Evolutionary conservation across 2,329 filamentous ascomycete species (phyloP), one percentile per base, ranked within the genome.

Genomic region (Dactylellina drechsleri): DNA sequence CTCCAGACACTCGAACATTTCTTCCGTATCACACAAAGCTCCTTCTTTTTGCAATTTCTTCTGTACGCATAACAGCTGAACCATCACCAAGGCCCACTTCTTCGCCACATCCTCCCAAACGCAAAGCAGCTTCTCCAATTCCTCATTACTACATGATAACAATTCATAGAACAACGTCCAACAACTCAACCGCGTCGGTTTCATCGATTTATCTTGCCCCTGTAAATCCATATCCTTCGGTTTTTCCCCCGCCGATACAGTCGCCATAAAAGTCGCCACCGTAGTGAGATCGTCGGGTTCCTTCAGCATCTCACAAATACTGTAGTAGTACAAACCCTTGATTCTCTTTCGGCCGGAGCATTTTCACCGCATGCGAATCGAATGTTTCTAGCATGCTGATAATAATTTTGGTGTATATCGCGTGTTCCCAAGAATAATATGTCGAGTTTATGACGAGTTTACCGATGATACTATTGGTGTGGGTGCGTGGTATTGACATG

Each of bases 361-460:
- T 52, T 43, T 53, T 62, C 13, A 28, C n/a, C 10, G 18, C 28
- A 28, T 62, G 59, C 1, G 4, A 12, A n/a, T 49, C 28, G 2
- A 62, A 26, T 4, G 47, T 53, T 40, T 62, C 47, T 16, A 62
- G 28, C 6, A 53, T 53, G 45, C 28, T 23, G 26, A 15, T 52
- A 1, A 62, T 50, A 10, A 26, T 13, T 52, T 62, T 62, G n/a
- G 45, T 23, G 31, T 53, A 62, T 16, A 62, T 53, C 4, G 47
- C 13, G n/a, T 62, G 59, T 28, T 62, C 59, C 45, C 31, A 53
- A 23, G 45, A 23, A n/a, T 62, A 26, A 23, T 53, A 61, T n/a
- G 58, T 20, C 1, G 59, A 52, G 6, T 62, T 23, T 18, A 62
- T 26, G 18, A 62, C 36, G 12, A 41, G 47, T 23, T n/a, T 26